These are phyloP conservation scores for Myxozyma nipponensis DNA, from an alignment of 805 yeast genomes.

Conservation along the genomic window DNA sequence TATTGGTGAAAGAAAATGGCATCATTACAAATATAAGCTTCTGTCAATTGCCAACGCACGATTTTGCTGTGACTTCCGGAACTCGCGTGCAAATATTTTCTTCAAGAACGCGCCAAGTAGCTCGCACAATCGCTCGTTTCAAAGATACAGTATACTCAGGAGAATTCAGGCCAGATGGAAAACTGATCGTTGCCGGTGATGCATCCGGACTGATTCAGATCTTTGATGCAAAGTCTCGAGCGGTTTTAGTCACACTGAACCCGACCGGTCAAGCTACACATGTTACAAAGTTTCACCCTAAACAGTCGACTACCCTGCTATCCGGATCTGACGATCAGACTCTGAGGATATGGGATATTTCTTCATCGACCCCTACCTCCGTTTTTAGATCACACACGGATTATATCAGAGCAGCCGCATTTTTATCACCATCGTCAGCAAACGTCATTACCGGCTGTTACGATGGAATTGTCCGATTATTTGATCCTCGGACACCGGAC, in stretches of 20 bases:
- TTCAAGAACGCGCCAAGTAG: slow-evolving; percentile 88
- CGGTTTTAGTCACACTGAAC: slow-evolving; percentile 69
- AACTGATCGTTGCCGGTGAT: slow-evolving; percentile 88
- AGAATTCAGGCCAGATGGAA: slow-evolving; percentile 87
- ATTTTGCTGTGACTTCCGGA: slow-evolving; percentile 88
- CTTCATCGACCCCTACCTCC: slow-evolving; percentile 69
- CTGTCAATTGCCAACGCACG: slow-evolving; percentile 81
- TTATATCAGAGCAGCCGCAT: slow-evolving; percentile 72
- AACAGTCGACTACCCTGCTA: slow-evolving; percentile 64
- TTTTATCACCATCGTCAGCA: slow-evolving; percentile 70
- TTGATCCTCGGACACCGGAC: slow-evolving; percentile 65
- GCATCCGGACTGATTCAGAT: slow-evolving; percentile 90
- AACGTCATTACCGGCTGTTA: slow-evolving; percentile 90
- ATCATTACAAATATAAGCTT: slow-evolving; percentile 85
- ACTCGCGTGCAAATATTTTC: slow-evolving; percentile 90
- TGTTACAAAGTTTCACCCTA: slow-evolving; percentile 87
- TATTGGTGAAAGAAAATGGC: slow-evolving; percentile 87
- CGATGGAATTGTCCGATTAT: slow-evolving; percentile 79
- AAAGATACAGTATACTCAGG: slow-evolving; percentile 91
- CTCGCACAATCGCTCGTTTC: slow-evolving; percentile 79
- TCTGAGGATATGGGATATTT: slow-evolving; percentile 84
- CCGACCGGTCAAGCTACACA: slow-evolving; percentile 89
- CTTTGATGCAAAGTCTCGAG: slow-evolving; percentile 78
- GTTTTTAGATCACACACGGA: slow-evolving; percentile 76
- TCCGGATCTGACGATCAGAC: slow-evolving; percentile 91